Conservation (phyloP, 306 rosid genomes). For the Arachis stenosperma region DNA sequence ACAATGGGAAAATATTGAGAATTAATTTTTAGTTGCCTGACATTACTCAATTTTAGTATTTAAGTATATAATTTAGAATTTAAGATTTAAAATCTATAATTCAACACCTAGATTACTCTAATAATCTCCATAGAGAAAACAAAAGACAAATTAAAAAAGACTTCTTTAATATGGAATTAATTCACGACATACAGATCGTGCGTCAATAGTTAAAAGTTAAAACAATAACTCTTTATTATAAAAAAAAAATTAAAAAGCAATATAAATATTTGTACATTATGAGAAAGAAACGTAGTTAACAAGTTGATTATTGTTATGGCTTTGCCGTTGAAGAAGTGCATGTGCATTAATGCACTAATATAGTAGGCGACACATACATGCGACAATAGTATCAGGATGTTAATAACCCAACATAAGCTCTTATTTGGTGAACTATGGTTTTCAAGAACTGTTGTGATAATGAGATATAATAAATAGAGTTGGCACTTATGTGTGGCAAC, state of each 20-base stretch:
- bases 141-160: too few species aligned
- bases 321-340: slow-evolving; percentile 30
- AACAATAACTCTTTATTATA: not conserved
- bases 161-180: too few species aligned
- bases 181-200: too few species aligned
- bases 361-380: slow-evolving; percentile 3
- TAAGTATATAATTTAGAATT: too few species aligned
- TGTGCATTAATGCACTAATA: not conserved
- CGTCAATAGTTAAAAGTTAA: too few species aligned
- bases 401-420: slow-evolving; percentile 1
- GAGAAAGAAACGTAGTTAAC: not conserved
- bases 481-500: not conserved
- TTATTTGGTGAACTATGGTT: slow-evolving; percentile 39
- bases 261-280: not conserved
- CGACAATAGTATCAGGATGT: not conserved
- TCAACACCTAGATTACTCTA: too few species aligned
- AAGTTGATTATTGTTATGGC: slow-evolving; percentile 2
- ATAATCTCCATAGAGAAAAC: too few species aligned
- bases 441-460: slow-evolving; percentile 24
- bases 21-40: too few species aligned
- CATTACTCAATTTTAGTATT: too few species aligned
- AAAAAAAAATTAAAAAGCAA: too few species aligned
- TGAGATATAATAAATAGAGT: not conserved
- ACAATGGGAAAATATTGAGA: too few species aligned
- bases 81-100: too few species aligned